Conservation (phyloP, 805 yeast genomes). For the Candida ascalaphidarum region DNA sequence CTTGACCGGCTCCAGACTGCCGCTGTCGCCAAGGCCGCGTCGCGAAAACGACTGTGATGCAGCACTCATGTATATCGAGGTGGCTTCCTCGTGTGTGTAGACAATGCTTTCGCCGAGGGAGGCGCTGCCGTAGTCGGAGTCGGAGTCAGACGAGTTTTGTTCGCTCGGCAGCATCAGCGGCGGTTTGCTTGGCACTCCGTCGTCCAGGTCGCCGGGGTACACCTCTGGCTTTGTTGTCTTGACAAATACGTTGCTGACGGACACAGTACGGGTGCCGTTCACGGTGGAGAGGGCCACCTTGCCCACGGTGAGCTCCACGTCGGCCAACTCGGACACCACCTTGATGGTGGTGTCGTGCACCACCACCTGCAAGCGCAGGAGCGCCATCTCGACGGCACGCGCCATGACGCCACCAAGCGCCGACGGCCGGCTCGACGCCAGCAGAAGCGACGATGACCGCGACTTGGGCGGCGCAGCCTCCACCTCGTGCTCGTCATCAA, state of each 20-base stretch:
- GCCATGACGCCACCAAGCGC: conserved; percentile 50
- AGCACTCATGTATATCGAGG: conserved; percentile 79
- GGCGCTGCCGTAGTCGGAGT: conserved; percentile 22
- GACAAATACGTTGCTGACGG: conserved; percentile 31
- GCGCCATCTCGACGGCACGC: conserved; percentile 58
- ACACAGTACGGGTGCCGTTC: conserved; percentile 38
- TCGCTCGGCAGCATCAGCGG: conserved; percentile 1
- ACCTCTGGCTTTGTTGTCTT: conserved; percentile 32
- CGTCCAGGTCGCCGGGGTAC: conserved; percentile 16
- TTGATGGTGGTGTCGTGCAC: conserved; percentile 39
- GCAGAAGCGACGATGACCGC: background rate
- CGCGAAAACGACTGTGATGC: conserved; percentile 39
- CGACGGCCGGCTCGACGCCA: conserved; percentile 16
- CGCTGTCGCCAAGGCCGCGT: background rate
- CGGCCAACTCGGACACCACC: conserved; percentile 37
- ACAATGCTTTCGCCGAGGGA: conserved; percentile 51
- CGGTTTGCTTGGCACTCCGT: background rate
- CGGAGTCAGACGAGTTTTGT: background rate
- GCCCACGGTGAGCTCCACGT: conserved; percentile 25
- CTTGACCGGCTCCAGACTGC: conserved; percentile 1
- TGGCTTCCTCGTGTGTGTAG: conserved; percentile 61
- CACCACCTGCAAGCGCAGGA: conserved; percentile 50
- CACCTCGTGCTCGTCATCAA: conserved; percentile 6
- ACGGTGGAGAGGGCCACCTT: conserved; percentile 25
- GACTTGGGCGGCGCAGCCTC: conserved; percentile 2